Evolutionary conservation across 495 filamentous ascomycete genomes (phyloP).

Genomic region (Penicillium cataractarum): DNA sequence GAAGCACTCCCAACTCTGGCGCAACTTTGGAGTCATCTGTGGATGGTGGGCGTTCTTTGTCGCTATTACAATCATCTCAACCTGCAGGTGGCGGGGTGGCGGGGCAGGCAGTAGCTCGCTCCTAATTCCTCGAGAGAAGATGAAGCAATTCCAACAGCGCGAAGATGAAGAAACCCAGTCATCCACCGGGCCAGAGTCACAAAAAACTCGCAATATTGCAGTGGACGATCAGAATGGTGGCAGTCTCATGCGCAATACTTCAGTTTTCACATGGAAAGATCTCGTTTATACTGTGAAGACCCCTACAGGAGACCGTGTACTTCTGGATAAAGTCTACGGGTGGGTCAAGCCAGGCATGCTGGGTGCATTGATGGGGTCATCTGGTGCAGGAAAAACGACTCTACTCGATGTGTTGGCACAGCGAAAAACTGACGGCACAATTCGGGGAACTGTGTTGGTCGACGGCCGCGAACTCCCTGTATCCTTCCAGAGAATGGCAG

Average conservation of each 20-base stretch:
- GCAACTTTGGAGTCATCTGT: conserved; percentile 44
- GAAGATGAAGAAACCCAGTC: conserved; percentile 35
- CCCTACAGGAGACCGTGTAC: conserved; percentile 40
- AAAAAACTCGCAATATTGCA: too few relatives aligned
- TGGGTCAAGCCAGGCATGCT: conserved; percentile 86
- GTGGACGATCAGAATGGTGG: too few relatives aligned
- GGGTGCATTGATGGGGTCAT: conserved; percentile 68
- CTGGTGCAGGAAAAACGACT: conserved; percentile 66
- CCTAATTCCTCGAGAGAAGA: conserved; percentile 36
- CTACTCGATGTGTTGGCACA: conserved; percentile 57
- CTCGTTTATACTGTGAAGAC: conserved; percentile 55
- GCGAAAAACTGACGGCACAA: conserved; percentile 82
- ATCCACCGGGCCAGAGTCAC: too few relatives aligned
- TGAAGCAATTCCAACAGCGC: conserved; percentile 15
- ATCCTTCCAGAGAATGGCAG: conserved; percentile 73
- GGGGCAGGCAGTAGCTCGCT: too few relatives aligned
- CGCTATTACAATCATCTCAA: conserved; percentile 31
- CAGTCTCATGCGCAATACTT: conserved; percentile 40
- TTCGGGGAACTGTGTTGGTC: conserved; percentile 80
- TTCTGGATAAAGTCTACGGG: conserved; percentile 79
- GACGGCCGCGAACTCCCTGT: conserved; percentile 75
- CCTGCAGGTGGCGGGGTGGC: conserved; percentile 34
- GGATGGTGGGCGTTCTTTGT: conserved; percentile 41
- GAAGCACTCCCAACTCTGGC: conserved; percentile 42
- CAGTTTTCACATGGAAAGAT: conserved; percentile 63